A percentile compares a stretch with the other conserved stretches of the same genome.
Conservation (phyloP, 495 filamentous ascomycete species). For the Articulospora tetracladia region DNA sequence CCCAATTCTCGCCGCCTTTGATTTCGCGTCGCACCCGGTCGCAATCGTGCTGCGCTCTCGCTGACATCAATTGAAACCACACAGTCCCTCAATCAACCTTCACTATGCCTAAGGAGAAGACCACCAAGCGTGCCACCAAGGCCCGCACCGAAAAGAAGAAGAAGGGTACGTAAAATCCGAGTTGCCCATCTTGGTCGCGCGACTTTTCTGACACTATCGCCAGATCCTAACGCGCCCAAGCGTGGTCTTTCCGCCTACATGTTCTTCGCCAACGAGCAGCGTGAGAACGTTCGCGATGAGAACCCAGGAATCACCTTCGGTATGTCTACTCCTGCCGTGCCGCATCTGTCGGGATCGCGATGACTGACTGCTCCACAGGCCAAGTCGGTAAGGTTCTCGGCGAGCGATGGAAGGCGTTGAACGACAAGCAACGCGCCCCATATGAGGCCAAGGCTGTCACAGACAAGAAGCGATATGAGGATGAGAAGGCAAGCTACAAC, state of each 20-base stretch:
- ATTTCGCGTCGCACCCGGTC: slow-evolving; percentile 23
- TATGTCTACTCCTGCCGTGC: slow-evolving; percentile 36
- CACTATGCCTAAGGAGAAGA: slow-evolving; percentile 76
- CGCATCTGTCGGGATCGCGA: background rate
- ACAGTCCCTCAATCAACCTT: slow-evolving; percentile 38
- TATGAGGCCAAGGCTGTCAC: slow-evolving; percentile 93
- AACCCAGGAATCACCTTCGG: slow-evolving; percentile 98
- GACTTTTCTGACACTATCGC: slow-evolving; percentile 16
- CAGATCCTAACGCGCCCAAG: slow-evolving; percentile 98
- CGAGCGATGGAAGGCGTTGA: slow-evolving; percentile 95
- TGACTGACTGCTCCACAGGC: slow-evolving; percentile 43
- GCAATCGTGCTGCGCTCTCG: slow-evolving; percentile 35
- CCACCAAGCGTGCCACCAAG: slow-evolving; percentile 53
- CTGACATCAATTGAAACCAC: slow-evolving; percentile 38
- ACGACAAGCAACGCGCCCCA: slow-evolving; percentile 80
- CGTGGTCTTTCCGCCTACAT: slow-evolving; percentile 99
- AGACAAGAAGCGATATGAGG: slow-evolving; percentile 98
- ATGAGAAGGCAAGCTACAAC: slow-evolving; percentile 91
- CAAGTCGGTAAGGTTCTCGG: slow-evolving; percentile 97
- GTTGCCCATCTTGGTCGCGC: background rate
- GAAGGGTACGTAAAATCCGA: slow-evolving; percentile 62
- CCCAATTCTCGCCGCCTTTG: background rate
- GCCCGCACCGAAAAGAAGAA: slow-evolving; percentile 60
- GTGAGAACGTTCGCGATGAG: slow-evolving; percentile 95
- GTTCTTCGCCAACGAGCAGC: slow-evolving; percentile 99